Conservation (phyloP, 441 rosid species). For the Syzygium malaccense region DNA sequence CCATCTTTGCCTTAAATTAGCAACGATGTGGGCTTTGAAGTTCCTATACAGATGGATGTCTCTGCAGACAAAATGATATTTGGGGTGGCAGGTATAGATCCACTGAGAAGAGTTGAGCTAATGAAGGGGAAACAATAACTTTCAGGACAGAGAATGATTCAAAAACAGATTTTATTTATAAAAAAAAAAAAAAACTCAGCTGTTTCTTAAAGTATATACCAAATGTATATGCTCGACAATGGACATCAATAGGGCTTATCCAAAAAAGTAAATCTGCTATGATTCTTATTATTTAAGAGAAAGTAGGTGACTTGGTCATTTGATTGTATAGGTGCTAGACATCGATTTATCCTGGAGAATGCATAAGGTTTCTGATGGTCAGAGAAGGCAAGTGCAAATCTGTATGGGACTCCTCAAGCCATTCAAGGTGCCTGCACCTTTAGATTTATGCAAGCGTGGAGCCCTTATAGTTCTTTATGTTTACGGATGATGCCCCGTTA, state of each 20-base stretch:
- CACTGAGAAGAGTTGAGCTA: conserved; percentile 72
- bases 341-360: conserved; percentile 89
- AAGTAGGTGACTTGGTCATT: background rate
- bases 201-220: background rate
- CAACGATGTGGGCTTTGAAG: conserved; percentile 69
- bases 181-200: background rate
- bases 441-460: background rate
- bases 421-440: conserved; percentile 46
- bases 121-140: conserved; percentile 44
- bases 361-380: conserved; percentile 96
- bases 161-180: background rate
- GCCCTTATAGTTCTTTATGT: background rate
- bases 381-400: conserved; percentile 92
- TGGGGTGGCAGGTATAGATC: conserved; percentile 84
- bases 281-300: background rate
- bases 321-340: conserved; percentile 51
- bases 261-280: background rate
- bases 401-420: conserved; percentile 97
- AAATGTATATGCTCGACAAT: background rate
- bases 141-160: background rate
- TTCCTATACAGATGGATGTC: conserved; percentile 91
- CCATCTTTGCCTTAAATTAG: too few species aligned
- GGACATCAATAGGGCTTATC: background rate
- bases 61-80: conserved; percentile 82
- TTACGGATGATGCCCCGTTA: background rate